Base-by-base conservation (phyloP, 176 grass and related monocot species). In the Phoenix roebelenii region DNA sequence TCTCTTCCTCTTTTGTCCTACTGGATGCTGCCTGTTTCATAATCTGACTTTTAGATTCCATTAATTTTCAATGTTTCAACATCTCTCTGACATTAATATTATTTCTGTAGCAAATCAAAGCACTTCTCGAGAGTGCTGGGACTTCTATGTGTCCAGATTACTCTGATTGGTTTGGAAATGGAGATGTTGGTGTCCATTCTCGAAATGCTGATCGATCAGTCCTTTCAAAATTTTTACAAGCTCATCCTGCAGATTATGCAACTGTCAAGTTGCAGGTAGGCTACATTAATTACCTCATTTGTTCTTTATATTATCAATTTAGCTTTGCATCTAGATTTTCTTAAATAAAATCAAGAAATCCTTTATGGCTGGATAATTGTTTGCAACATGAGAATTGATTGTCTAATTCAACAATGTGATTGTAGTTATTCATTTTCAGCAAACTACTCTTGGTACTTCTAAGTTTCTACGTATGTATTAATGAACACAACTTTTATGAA, bases 231-330 rank as follows among this genome's bases (percentile, higher is more conserved):
- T 97, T 97, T 85, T 74, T 97, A 48, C 87, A 88, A 80, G 83
- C 84, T 44, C 81, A 88, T 91, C 84, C 93, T 51, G 59, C 81
- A 53, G 93, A 97, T 57, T 91, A 91, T 70, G 79, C 93, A 65
- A 97, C 93, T 72, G 85, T 83, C 70, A 97, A 91, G 80, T 57
- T 97, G 25, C 93, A 97, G 87, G 93, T 97, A 77, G 1, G 23
- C 3, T 22, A 16, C 15, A 55, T 15, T 23, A 10, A 3, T 49
- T 72, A 20, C 6, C 6, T 16, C 63, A 52, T 17, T 22, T 63
- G 3, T 68, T 28, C 15, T 15, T 65, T 16, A n/a, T 52, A 9
- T 18, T 3, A 22, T 25, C 5, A 3, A 65, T 65, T n/a, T 52
- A 28, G 12, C 7, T 65, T 14, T 49, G 10, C 39, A 20, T 12